Conservation (phyloP, 2,329 filamentous ascomycete genomes). For the Aureobasidium sp. region DNA sequence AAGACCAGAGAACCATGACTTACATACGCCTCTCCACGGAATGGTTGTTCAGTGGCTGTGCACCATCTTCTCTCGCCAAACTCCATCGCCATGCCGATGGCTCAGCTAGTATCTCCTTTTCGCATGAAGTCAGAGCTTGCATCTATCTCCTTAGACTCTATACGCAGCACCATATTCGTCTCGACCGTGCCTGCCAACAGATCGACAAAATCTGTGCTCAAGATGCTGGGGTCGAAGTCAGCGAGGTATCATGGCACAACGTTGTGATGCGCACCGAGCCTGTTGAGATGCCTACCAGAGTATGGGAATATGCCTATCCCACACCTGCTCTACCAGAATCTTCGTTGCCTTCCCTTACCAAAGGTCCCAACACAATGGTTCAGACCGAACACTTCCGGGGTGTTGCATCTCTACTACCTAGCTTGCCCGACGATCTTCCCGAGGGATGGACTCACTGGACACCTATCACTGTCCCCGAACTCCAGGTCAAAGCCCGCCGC, state of each 20-base stretch:
- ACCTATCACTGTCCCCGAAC: not conserved
- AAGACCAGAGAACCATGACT: not conserved
- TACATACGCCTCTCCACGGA: conserved; percentile 15
- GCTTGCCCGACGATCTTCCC: not conserved
- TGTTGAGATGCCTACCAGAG: not conserved
- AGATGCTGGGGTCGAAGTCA: not conserved
- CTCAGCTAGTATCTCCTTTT: conserved; percentile 14
- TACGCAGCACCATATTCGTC: not conserved
- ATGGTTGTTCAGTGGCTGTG: conserved; percentile 11
- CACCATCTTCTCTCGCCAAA: conserved; percentile 10
- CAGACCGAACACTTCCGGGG: conserved; percentile 10
- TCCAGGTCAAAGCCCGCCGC: not conserved
- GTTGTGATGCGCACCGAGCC: not conserved
- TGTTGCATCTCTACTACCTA: not conserved
- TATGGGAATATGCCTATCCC: not conserved
- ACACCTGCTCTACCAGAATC: not conserved
- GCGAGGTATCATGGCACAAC: not conserved
- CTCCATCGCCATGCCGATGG: conserved; percentile 2
- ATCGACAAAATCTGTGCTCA: not conserved
- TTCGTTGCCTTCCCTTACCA: not conserved
- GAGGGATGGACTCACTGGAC: conserved; percentile 3
- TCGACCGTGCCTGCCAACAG: not conserved
- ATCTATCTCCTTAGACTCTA: conserved; percentile 5
- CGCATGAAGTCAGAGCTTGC: not conserved
- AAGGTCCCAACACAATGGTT: not conserved